These are phyloP conservation scores for Chytriomyces hyalinus DNA, from an alignment of 192 early-diverging fungal genomes.

Conservation along the genomic window DNA sequence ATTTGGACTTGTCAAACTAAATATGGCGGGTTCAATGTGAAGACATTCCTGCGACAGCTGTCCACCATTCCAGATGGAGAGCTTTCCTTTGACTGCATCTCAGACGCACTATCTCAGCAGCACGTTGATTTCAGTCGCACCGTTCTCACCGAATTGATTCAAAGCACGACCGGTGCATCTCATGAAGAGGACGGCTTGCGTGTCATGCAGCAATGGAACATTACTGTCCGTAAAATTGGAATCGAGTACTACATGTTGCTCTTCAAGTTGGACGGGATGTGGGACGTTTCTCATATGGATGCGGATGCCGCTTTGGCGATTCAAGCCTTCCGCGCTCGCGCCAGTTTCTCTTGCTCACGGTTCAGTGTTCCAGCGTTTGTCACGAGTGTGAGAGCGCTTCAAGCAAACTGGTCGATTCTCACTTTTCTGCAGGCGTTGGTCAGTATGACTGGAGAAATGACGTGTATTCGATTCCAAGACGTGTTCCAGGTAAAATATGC, in stretches of 20 bases:
- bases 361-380: conserved; percentile 28
- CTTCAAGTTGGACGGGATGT: conserved; percentile 6
- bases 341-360: not conserved
- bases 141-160: conserved; percentile 12
- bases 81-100: not conserved
- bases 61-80: not conserved
- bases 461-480: not conserved
- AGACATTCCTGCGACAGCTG: not conserved
- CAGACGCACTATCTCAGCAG: too few species aligned
- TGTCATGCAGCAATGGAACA: conserved; percentile 17
- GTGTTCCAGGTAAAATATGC: conserved; percentile 3
- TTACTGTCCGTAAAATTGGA: not conserved
- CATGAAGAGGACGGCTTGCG: conserved; percentile 10
- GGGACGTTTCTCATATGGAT: not conserved
- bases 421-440: conserved; percentile 11
- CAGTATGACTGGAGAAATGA: conserved; percentile 6
- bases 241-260: conserved; percentile 28
- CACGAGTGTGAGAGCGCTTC: not conserved
- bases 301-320: conserved; percentile 17
- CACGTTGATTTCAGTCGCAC: not conserved
- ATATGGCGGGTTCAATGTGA: conserved; percentile 19
- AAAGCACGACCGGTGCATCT: conserved; percentile 3
- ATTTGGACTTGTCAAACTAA: conserved; percentile 22
- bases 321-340: conserved; percentile 14
- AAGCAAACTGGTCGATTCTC: conserved; percentile 10